phyloP scores from a whole-genome alignment of 2,329 filamentous ascomycete genomes.

The Rhexocercosporidium sp. region DNA sequence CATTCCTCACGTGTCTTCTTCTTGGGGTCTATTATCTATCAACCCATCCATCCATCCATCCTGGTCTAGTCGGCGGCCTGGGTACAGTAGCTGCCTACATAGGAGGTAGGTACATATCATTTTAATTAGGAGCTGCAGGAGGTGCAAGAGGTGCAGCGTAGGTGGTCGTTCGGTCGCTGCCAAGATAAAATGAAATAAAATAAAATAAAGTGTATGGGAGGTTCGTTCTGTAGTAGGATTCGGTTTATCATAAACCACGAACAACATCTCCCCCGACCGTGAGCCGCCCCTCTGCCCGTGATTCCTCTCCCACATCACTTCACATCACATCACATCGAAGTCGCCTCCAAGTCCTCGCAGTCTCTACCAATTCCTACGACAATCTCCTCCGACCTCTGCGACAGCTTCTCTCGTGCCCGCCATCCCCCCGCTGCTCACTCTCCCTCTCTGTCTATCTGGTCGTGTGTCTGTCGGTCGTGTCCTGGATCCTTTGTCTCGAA shows the following conservation, averaged over 20 bases:
- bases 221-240: no score
- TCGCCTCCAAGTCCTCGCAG: conserved; percentile 20
- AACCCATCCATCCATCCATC: no score
- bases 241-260: no score
- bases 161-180: background rate
- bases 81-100: no score
- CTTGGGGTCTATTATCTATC: no score
- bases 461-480: conserved; percentile 16
- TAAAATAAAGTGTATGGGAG: conserved; percentile 21
- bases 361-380: conserved; percentile 14
- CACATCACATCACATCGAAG: no score
- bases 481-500: conserved; percentile 27
- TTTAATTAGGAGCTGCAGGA: no score
- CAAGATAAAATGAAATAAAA: background rate
- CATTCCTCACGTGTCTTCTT: conserved; percentile 6
- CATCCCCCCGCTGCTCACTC: background rate
- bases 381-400: conserved; percentile 18
- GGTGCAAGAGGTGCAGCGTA: background rate
- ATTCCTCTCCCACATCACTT: conserved; percentile 9
- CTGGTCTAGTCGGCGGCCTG: no score
- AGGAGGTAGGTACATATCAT: no score
- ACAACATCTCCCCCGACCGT: background rate
- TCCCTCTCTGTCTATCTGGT: no score
- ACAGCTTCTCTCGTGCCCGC: background rate
- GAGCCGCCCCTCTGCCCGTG: background rate